Percentiles rank a stretch among this genome's conserved stretches.
Conservation (phyloP, 2,329 filamentous ascomycete species). For the Claviceps sp. region DNA sequence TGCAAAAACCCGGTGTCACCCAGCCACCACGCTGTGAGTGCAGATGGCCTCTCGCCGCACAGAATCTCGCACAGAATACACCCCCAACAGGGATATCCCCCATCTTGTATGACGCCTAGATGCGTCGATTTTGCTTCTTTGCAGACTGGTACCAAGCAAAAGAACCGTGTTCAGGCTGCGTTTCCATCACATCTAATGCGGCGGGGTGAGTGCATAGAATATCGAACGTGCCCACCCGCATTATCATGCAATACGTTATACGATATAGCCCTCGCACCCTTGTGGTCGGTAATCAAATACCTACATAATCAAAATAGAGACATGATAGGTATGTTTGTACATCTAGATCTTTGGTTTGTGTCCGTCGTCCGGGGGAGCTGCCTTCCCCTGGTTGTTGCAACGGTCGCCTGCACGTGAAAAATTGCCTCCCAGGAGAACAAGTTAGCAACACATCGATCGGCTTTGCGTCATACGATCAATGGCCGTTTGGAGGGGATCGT, state of each 20-base stretch:
- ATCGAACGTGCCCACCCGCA: neutral
- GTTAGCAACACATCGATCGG: too few relatives aligned
- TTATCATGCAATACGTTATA: neutral
- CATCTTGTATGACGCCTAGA: neutral
- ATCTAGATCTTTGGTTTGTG: too few relatives aligned
- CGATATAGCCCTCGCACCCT: neutral
- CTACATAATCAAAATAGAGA: too few relatives aligned
- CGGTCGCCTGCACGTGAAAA: too few relatives aligned
- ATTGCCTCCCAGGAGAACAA: too few relatives aligned
- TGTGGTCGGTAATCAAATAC: neutral
- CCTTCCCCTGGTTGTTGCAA: too few relatives aligned
- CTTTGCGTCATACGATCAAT: too few relatives aligned
- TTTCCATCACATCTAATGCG: neutral
- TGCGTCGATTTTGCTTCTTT: neutral
- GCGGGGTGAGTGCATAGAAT: neutral
- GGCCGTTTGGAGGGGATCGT: too few relatives aligned
- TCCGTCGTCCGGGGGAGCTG: too few relatives aligned
- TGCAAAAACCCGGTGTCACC: neutral
- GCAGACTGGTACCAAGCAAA: slow-evolving; percentile 5
- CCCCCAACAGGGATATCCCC: too few relatives aligned
- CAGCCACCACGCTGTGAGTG: neutral
- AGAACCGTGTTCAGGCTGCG: neutral
- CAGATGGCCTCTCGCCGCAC: neutral
- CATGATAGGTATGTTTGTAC: neutral
- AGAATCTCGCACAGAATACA: neutral